Conservation (phyloP, 768 basidiomycete species). For the Tephrocybe rancida region DNA sequence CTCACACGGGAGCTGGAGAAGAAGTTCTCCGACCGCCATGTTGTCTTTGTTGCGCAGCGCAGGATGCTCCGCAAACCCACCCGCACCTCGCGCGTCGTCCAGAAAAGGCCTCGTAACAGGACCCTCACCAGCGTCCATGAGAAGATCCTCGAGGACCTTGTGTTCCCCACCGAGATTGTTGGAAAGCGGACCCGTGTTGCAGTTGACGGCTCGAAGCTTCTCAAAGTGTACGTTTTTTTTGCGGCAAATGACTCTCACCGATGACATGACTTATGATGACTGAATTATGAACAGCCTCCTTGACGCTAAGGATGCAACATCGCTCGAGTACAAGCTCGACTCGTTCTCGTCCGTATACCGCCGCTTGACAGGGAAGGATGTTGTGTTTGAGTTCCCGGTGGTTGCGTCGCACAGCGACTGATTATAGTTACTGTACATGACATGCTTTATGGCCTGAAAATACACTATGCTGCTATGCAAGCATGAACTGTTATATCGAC, state of each 20-base stretch:
- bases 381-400: conserved; percentile 90
- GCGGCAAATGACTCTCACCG: conserved; percentile 10
- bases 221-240: conserved; percentile 85
- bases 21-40: conserved; percentile 99
- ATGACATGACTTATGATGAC: conserved; percentile 16
- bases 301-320: conserved; percentile 96
- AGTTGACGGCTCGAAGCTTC: conserved; percentile 91
- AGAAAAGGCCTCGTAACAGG: conserved; percentile 96
- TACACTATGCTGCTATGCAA: conserved; percentile 15
- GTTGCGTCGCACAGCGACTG: conserved; percentile 59
- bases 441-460: conserved; percentile 25
- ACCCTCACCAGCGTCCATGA: conserved; percentile 98
- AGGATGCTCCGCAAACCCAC: conserved; percentile 98
- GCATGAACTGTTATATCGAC: no score
- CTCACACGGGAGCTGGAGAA: conserved; percentile 99
- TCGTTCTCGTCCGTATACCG: conserved; percentile 98
- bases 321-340: conserved; percentile 99
- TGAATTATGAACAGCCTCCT: conserved; percentile 84
- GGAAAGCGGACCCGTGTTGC: conserved; percentile 96
- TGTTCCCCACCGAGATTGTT: conserved; percentile 98
- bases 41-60: conserved; percentile 98
- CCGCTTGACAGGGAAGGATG: conserved; percentile 94
- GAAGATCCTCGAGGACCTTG: conserved; percentile 97
- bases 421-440: conserved; percentile 29
- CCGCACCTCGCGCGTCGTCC: conserved; percentile 87